These are phyloP conservation scores for Oemleria cerasiformis DNA, from an alignment of 306 rosid genomes.

Conservation along the genomic window DNA sequence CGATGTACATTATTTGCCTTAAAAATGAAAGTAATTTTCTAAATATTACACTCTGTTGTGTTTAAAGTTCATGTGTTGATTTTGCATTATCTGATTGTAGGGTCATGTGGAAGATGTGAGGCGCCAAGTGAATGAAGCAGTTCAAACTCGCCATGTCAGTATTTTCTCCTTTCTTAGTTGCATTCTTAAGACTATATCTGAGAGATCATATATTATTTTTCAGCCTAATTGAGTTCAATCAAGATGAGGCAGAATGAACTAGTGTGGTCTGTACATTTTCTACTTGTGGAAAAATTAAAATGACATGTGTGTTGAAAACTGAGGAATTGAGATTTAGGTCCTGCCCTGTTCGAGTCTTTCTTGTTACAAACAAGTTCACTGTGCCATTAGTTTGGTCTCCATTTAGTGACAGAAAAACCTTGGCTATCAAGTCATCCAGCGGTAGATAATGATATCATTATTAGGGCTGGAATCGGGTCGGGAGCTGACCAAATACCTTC, in stretches of 20 bases:
- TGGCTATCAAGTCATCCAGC: neutral
- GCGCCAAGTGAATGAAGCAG: constrained; percentile 90
- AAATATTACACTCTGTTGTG: constrained; percentile 1
- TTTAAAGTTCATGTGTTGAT: constrained; percentile 20
- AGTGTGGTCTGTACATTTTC: neutral
- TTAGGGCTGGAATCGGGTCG: too few relatives aligned
- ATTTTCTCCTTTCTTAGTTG: constrained; percentile 26
- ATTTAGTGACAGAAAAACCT: neutral
- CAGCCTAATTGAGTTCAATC: neutral
- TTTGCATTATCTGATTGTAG: constrained; percentile 45
- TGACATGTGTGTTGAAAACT: neutral
- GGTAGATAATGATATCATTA: neutral
- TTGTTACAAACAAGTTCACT: neutral
- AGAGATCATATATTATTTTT: neutral
- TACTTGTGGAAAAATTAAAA: neutral
- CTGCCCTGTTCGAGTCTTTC: neutral
- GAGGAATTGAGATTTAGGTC: neutral
- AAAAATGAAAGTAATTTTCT: neutral
- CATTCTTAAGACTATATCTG: constrained; percentile 15
- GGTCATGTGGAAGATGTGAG: constrained; percentile 88
- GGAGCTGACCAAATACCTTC: too few relatives aligned
- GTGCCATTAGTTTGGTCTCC: neutral
- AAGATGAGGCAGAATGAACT: neutral
- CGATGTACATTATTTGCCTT: constrained; percentile 26
- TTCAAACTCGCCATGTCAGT: constrained; percentile 91